A percentile compares a stretch with the other conserved stretches of the same genome.
These are phyloP conservation scores for Ophiostoma novo-ulmi DNA, from an alignment of 2,329 filamentous ascomycete genomes.

Conservation along the genomic window DNA sequence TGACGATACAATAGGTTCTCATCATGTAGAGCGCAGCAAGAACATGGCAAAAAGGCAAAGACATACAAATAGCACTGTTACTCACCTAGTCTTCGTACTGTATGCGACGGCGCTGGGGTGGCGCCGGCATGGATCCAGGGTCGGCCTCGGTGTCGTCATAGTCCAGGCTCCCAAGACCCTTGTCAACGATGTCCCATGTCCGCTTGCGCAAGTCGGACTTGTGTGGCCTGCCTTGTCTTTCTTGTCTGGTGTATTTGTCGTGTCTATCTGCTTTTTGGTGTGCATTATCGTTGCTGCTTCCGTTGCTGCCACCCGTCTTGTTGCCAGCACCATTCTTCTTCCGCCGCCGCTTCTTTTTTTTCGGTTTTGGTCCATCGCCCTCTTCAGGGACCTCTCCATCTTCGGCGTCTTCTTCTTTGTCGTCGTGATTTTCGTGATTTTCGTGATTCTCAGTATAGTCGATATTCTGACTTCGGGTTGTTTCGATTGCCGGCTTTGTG, in stretches of 20 bases:
- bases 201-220: conserved; percentile 57
- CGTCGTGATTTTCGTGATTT: conserved; percentile 14
- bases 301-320: conserved; percentile 28
- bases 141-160: conserved; percentile 47
- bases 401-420: not conserved
- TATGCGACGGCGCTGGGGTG: conserved; percentile 42
- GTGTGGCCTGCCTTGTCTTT: not conserved
- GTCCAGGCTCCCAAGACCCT: conserved; percentile 54
- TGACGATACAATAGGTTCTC: conserved; percentile 84
- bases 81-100: conserved; percentile 42
- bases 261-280: conserved; percentile 37
- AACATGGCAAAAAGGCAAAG: not conserved
- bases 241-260: conserved; percentile 34
- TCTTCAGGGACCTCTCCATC: conserved; percentile 23
- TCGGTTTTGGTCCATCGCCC: conserved; percentile 29
- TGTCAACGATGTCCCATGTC: conserved; percentile 62
- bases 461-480: not conserved
- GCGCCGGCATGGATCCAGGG: conserved; percentile 28
- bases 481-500: not conserved
- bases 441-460: conserved; percentile 18
- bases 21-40: conserved; percentile 54
- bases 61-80: not conserved
- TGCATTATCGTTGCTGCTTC: conserved; percentile 30
- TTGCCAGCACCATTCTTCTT: conserved; percentile 34
- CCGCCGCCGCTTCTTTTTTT: conserved; percentile 21